Conservation (phyloP, 176 grass and related monocot genomes). For the Oryza rufipogon region DNA sequence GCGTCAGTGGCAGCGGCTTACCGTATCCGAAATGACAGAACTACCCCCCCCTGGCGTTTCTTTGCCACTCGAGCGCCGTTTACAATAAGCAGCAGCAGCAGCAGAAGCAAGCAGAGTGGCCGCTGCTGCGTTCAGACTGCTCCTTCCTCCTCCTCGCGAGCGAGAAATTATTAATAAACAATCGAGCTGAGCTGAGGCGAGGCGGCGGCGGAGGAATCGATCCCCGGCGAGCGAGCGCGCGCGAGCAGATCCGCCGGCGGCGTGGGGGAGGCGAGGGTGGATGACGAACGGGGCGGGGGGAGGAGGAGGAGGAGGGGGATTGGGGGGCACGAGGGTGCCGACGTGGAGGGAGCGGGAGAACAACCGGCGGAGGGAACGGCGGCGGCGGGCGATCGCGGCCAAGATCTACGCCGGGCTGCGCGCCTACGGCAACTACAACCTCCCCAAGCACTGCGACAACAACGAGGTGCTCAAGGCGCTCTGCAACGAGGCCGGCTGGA, state of each 20-base stretch:
- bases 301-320: slow-evolving; percentile 2
- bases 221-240: slow-evolving; percentile 3
- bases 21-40: background rate
- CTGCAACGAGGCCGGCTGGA: slow-evolving; percentile 95
- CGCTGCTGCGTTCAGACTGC: slow-evolving; percentile 47
- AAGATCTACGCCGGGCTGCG: slow-evolving; percentile 94
- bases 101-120: background rate
- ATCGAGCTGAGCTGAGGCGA: background rate
- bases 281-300: slow-evolving; percentile 44
- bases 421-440: slow-evolving; percentile 90
- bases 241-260: slow-evolving; percentile 42
- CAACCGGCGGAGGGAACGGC: slow-evolving; percentile 85
- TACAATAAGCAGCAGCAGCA: background rate
- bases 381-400: slow-evolving; percentile 88
- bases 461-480: slow-evolving; percentile 99
- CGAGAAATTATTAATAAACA: slow-evolving; percentile 53
- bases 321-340: slow-evolving; percentile 82
- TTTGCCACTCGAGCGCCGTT: background rate
- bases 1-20: background rate
- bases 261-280: background rate
- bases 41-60: background rate
- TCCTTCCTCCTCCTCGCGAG: background rate
- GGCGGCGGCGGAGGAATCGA: background rate
- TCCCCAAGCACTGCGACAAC: slow-evolving; percentile 99
- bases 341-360: slow-evolving; percentile 99